phyloP scores from a whole-genome alignment of 805 yeast species.

The Starmerella gropengiesseri region DNA sequence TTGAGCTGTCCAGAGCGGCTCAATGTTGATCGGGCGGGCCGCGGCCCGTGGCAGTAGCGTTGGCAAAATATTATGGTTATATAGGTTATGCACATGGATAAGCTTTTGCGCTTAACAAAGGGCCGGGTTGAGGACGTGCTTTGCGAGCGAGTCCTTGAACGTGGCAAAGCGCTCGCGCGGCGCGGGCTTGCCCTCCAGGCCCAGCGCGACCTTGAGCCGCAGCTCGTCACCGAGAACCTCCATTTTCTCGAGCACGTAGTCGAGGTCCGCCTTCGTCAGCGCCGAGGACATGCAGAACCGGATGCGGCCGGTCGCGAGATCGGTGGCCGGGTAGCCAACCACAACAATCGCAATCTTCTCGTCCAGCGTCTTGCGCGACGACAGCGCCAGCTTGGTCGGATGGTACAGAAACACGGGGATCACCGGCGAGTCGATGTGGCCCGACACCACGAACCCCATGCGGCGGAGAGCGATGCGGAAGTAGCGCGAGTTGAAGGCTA shows the following conservation, averaged over 20 bases:
- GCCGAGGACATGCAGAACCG: conserved; percentile 89
- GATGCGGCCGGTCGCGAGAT: conserved; percentile 76
- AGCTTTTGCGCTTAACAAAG: too few relatives aligned
- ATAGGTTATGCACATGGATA: too few relatives aligned
- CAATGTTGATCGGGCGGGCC: too few relatives aligned
- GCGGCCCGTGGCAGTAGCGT: too few relatives aligned
- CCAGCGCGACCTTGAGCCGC: conserved; percentile 21
- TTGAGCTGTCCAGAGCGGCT: too few relatives aligned
- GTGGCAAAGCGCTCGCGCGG: conserved; percentile 24
- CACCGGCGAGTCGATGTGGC: conserved; percentile 94
- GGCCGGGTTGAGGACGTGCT: conserved; percentile 25
- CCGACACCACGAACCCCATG: conserved; percentile 86
- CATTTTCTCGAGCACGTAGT: conserved; percentile 30
- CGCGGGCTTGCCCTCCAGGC: conserved; percentile 20
- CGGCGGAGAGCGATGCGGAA: conserved; percentile 81
- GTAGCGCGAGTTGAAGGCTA: conserved; percentile 93
- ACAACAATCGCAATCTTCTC: conserved; percentile 85
- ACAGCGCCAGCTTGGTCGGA: conserved; percentile 91
- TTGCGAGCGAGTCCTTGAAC: conserved; percentile 26
- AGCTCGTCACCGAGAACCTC: conserved; percentile 21
- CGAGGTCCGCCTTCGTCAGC: conserved; percentile 87
- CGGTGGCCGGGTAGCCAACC: conserved; percentile 97
- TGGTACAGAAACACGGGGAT: conserved; percentile 77
- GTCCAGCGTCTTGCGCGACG: conserved; percentile 69
- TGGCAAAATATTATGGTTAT: too few relatives aligned